phyloP scores from a whole-genome alignment of 2,329 filamentous ascomycete genomes.

The Emmonsiellopsis sp. region DNA sequence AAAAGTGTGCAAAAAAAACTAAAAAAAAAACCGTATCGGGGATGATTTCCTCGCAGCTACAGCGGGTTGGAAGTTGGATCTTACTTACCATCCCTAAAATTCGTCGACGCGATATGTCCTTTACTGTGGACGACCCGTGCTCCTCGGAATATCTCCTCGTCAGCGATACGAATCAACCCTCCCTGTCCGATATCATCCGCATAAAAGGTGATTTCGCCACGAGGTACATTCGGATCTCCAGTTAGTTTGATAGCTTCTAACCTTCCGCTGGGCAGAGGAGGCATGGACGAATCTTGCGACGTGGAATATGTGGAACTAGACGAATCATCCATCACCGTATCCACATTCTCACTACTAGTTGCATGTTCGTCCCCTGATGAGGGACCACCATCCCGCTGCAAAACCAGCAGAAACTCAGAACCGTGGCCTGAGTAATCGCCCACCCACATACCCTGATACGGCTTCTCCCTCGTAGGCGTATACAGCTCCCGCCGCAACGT shows the following conservation, averaged over 20 bases:
- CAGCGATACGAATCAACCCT: constrained; percentile 56
- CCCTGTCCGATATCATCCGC: constrained; percentile 63
- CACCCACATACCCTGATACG: constrained; percentile 85
- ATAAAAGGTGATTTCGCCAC: constrained; percentile 75
- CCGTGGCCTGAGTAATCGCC: constrained; percentile 85
- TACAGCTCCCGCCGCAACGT: constrained; percentile 69
- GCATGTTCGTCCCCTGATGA: background rate
- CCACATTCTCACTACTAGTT: background rate
- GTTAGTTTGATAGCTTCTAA: constrained; percentile 85
- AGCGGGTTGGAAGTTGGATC: constrained; percentile 18
- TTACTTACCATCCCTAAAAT: constrained; percentile 66
- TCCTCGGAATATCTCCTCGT: constrained; percentile 62
- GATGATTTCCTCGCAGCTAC: too few species aligned
- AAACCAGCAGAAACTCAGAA: constrained; percentile 75
- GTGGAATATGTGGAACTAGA: background rate
- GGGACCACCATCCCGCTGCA: constrained; percentile 53
- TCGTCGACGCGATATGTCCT: constrained; percentile 68
- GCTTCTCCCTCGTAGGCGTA: constrained; percentile 68
- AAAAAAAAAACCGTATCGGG: too few species aligned
- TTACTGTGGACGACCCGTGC: constrained; percentile 62
- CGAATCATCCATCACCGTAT: background rate
- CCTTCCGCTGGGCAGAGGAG: constrained; percentile 38
- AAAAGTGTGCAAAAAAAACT: too few species aligned
- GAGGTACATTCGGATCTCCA: constrained; percentile 80
- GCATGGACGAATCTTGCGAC: background rate